Percentiles rank a stretch among this genome's conserved stretches.
Conservation (phyloP, 139 green algal species). For the Yamagishiella unicocca region DNA sequence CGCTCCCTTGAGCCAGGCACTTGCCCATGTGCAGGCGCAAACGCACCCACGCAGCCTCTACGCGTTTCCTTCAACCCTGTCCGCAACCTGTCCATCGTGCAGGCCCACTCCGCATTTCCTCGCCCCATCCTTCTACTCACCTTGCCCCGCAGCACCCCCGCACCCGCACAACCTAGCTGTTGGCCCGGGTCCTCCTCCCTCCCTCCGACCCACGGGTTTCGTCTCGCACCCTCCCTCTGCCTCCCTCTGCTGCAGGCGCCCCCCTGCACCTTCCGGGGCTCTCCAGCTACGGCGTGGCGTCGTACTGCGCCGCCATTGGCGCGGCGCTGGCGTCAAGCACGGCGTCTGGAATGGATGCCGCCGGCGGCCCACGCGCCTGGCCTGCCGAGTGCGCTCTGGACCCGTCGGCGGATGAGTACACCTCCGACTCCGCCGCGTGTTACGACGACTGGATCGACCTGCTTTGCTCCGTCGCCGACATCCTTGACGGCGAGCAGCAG, state of each 20-base stretch:
- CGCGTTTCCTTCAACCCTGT: no score
- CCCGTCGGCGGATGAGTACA: not conserved
- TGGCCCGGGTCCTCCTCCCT: not conserved
- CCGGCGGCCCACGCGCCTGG: no score
- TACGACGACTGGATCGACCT: slow-evolving; percentile 34
- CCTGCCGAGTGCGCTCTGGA: no score
- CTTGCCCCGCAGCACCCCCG: not conserved
- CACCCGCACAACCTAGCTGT: not conserved
- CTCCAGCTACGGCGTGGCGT: slow-evolving; percentile 4
- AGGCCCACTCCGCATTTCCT: no score
- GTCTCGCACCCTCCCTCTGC: not conserved
- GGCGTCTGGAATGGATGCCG: not conserved
- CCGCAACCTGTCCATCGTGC: no score
- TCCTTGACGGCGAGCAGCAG: not conserved
- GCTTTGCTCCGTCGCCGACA: slow-evolving; percentile 19
- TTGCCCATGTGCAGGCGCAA: no score
- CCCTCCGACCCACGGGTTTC: not conserved
- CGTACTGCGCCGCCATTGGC: slow-evolving; percentile 24
- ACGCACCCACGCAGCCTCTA: no score
- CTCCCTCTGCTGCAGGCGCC: not conserved
- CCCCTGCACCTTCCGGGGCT: not conserved
- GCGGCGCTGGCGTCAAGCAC: not conserved
- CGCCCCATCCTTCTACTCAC: not conserved
- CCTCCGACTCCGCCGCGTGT: not conserved
- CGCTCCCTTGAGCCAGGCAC: no score